A percentile compares a stretch with the other conserved stretches of the same genome.
These are phyloP conservation scores for Dictyostelium brefeldianum DNA, from an alignment of 78 protist species.

Conservation along the genomic window DNA sequence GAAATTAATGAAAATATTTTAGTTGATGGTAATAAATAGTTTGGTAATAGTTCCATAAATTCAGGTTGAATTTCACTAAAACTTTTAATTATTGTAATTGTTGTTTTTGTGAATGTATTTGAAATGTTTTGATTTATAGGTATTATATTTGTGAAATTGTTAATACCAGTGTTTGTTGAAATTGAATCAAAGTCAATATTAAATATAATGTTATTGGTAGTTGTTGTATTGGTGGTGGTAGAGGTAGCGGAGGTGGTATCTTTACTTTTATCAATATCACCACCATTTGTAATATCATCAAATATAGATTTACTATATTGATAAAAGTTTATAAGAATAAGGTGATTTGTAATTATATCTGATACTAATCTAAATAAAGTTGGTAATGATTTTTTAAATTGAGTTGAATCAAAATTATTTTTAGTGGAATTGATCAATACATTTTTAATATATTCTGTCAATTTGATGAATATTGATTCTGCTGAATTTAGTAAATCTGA, in stretches of 20 bases:
- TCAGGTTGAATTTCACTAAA: slow-evolving; percentile 4
- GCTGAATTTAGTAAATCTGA: background rate
- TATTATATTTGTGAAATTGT: background rate
- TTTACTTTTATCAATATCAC: background rate
- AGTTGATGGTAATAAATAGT: background rate
- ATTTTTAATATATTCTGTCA: background rate
- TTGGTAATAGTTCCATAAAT: slow-evolving; percentile 17
- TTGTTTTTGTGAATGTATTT: background rate
- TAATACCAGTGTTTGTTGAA: background rate
- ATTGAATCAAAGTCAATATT: background rate
- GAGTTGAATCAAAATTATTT: background rate
- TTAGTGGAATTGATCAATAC: background rate
- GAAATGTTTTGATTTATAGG: slow-evolving; percentile 22
- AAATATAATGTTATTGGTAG: background rate
- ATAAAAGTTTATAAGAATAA: slow-evolving; percentile 12
- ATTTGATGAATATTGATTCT: slow-evolving; percentile 5
- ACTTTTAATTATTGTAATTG: background rate
- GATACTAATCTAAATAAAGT: background rate
- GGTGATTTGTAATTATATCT: slow-evolving; percentile 7
- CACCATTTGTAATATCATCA: background rate
- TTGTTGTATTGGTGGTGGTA: no score
- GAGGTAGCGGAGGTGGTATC: no score
- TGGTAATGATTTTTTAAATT: slow-evolving; percentile 15
- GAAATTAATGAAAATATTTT: slow-evolving; percentile 12
- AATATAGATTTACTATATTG: background rate